These are phyloP conservation scores for Tarenaya hassleriana DNA, from an alignment of 345 rosid genomes.

Conservation along the genomic window DNA sequence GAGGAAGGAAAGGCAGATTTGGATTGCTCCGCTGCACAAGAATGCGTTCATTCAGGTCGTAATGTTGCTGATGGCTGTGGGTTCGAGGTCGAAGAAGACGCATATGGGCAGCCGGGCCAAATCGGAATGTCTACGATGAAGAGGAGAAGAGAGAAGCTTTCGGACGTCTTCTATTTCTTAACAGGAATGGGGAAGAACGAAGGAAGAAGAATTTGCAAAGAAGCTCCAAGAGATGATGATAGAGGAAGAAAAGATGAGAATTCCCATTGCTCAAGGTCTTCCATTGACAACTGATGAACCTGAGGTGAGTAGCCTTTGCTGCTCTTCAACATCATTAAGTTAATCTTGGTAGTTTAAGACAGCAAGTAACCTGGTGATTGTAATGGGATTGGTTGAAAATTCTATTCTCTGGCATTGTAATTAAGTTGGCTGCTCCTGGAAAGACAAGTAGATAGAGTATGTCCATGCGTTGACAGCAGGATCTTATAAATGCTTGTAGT, in stretches of 20 bases:
- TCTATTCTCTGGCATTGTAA: too few relatives aligned
- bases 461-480: too few relatives aligned
- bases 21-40: slow-evolving; percentile 14
- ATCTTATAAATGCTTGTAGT: too few relatives aligned
- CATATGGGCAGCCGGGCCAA: slow-evolving; percentile 19
- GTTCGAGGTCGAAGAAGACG: too few relatives aligned
- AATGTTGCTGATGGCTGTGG: slow-evolving; percentile 29
- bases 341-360: slow-evolving; percentile 4
- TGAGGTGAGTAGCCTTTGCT: slow-evolving; percentile 45
- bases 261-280: slow-evolving; percentile 88
- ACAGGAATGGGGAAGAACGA: slow-evolving; percentile 81
- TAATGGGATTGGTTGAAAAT: slow-evolving; percentile 2
- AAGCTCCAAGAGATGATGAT: slow-evolving; percentile 61
- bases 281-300: slow-evolving; percentile 98
- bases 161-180: slow-evolving; percentile 33
- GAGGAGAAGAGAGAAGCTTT: slow-evolving; percentile 67
- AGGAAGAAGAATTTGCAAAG: slow-evolving; percentile 79
- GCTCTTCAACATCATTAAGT: background rate
- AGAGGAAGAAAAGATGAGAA: slow-evolving; percentile 60
- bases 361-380: background rate
- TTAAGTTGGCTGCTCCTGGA: too few relatives aligned
- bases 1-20: slow-evolving; percentile 28
- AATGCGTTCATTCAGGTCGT: slow-evolving; percentile 25
- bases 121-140: slow-evolving; percentile 44
- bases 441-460: too few relatives aligned